A percentile compares a stretch with the other conserved stretches of the same genome.
phyloP scores from a whole-genome alignment of 1,284 basidiomycete species.

The Singerocomus rubriflavus region DNA sequence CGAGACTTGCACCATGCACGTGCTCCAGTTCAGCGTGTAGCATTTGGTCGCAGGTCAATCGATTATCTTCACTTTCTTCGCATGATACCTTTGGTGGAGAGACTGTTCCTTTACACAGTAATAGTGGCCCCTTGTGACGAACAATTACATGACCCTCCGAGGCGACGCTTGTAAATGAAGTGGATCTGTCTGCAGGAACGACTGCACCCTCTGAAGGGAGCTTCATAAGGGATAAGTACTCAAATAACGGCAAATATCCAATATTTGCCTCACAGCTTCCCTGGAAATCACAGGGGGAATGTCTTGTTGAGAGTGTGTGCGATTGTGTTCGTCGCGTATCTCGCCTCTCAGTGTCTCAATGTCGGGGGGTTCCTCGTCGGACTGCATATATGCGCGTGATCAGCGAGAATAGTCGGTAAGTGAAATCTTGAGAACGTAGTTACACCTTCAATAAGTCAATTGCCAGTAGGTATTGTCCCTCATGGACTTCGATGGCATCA shows the following conservation, averaged over 20 bases:
- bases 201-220: background rate
- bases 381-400: slow-evolving; percentile 26
- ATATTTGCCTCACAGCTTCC: slow-evolving; percentile 12
- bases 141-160: background rate
- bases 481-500: background rate
- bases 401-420: background rate
- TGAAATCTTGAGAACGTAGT: background rate
- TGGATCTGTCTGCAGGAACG: background rate
- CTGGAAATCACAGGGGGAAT: background rate
- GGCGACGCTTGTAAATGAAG: background rate
- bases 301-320: background rate
- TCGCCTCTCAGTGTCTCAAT: background rate
- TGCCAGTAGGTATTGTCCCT: background rate
- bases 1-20: background rate
- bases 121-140: background rate
- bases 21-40: background rate
- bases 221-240: slow-evolving; percentile 12
- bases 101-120: background rate
- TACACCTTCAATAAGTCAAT: slow-evolving; percentile 9
- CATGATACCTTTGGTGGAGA: background rate
- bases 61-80: background rate
- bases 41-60: background rate
- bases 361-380: slow-evolving; percentile 1
- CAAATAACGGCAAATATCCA: background rate
- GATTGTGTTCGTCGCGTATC: background rate